Evolutionary conservation across 805 yeast genomes (phyloP).

Genomic region (Lipomyces yamadae): DNA sequence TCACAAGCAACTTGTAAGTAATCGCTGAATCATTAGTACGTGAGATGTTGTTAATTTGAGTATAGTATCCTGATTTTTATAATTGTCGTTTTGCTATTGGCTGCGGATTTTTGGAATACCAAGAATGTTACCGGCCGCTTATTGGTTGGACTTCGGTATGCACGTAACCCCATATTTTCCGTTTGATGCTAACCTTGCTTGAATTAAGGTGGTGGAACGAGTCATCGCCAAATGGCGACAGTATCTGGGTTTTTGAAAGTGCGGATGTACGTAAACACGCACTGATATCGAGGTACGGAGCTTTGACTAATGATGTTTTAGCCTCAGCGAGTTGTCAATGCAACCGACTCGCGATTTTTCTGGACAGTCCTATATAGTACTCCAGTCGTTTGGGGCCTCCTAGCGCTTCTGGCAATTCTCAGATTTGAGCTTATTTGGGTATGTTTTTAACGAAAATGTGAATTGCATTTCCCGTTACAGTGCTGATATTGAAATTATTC

Average conservation of each 20-base stretch:
- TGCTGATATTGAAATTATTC: background rate
- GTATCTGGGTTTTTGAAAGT: constrained; percentile 86
- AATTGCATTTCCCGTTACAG: background rate
- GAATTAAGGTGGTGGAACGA: constrained; percentile 93
- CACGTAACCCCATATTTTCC: background rate
- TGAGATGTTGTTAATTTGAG: background rate
- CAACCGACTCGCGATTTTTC: constrained; percentile 86
- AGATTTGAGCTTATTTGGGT: constrained; percentile 72
- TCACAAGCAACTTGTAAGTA: constrained; percentile 61
- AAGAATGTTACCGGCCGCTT: constrained; percentile 90
- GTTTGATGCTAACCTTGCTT: background rate
- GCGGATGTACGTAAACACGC: constrained; percentile 57
- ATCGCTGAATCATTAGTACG: background rate
- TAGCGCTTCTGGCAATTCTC: constrained; percentile 77
- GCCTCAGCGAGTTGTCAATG: constrained; percentile 68
- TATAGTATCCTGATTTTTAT: constrained; percentile 73
- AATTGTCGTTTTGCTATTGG: constrained; percentile 69
- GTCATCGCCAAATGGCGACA: constrained; percentile 63
- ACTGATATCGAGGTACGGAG: background rate
- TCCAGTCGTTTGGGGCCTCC: constrained; percentile 74
- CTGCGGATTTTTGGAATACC: constrained; percentile 92
- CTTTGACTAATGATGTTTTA: constrained; percentile 28
- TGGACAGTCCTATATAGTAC: constrained; percentile 79
- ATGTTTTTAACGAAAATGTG: constrained; percentile 3
- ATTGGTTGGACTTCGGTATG: constrained; percentile 70